Base-by-base conservation (phyloP, 1,284 basidiomycete species). In the Naganishia albida region DNA sequence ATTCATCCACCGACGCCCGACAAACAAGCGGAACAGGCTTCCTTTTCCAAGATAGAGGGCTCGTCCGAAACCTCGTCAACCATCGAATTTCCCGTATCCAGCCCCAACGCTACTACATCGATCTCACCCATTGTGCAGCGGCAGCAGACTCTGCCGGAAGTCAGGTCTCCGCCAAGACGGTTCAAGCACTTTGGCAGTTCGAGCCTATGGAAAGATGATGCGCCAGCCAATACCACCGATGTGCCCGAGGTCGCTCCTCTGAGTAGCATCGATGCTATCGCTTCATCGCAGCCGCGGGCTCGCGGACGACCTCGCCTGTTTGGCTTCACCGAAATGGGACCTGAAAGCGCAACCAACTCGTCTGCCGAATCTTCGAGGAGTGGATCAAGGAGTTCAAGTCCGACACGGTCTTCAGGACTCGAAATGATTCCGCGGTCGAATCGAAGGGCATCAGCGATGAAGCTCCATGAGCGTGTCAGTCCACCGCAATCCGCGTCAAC, bases 231-330 rank as follows among this genome's bases (percentile, higher is more conserved):
- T n/a, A 2, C 43, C 28, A 26, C 28, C 2, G 30, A 48, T 2
- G 25, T 30, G 13, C 30, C 46, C 15, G 20, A 34, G 3, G 10
- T 18, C 7, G 28, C 30, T 7, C 56, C 23, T 13, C 20, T 55
- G 8, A 16, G 34, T 18, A 43, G 18, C 43, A 34, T 44, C 15
- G 56, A 60, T 10, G 28, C 44, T 23, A 18, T 39, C 18, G 3
- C 44, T 18, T 30, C 46, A 10, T n/a, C 34, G 1, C 38, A 48
- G 25, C 38, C 30, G 23, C 56, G 56, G 4, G 34, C 10, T 18
- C 46, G 56, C 18, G 56, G 75, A n/a, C 72, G 78, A 62, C 73
- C 77, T 3, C 62, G 72, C n/a, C 65, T 80, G 40, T 78, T 78
- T 60, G 78, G 78, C 1, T 80, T 78, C 66, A 80, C 78, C 6